A percentile compares a stretch with the other conserved stretches of the same genome.
Conservation (phyloP, 257 asterid genomes). For the Plantago major region DNA sequence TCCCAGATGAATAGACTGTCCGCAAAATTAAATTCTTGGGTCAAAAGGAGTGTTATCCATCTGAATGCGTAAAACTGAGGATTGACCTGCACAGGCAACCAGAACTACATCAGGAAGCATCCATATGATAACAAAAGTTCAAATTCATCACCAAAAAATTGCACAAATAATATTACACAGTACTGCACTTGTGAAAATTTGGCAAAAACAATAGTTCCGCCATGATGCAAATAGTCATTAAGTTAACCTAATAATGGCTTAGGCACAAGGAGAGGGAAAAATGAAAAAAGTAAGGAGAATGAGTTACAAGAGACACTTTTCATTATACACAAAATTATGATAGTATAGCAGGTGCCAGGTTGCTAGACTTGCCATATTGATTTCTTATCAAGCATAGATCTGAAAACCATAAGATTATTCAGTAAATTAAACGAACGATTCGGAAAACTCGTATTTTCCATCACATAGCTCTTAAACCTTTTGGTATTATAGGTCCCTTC, state of each 20-base stretch:
- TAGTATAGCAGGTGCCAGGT: not conserved
- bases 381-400: not conserved
- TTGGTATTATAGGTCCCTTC: too few species aligned
- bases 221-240: slow-evolving; percentile 2
- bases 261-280: not conserved
- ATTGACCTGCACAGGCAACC: slow-evolving; percentile 63
- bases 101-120: slow-evolving; percentile 20
- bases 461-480: too few species aligned
- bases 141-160: slow-evolving; percentile 15
- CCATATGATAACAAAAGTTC: slow-evolving; percentile 4
- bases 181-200: slow-evolving; percentile 4
- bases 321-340: not conserved
- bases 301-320: not conserved
- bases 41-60: slow-evolving; percentile 96
- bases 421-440: slow-evolving; percentile 1
- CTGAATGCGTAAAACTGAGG: slow-evolving; percentile 98
- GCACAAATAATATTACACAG: slow-evolving; percentile 10
- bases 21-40: slow-evolving; percentile 86
- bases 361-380: not conserved
- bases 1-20: slow-evolving; percentile 89
- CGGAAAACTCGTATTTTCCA: slow-evolving; percentile 6
- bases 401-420: slow-evolving; percentile 4
- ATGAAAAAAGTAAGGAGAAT: not conserved
- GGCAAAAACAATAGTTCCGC: slow-evolving; percentile 15
- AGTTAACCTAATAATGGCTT: not conserved